phyloP scores from a whole-genome alignment of 371 early-diverging fungal species.

The Mucor mucedo region DNA sequence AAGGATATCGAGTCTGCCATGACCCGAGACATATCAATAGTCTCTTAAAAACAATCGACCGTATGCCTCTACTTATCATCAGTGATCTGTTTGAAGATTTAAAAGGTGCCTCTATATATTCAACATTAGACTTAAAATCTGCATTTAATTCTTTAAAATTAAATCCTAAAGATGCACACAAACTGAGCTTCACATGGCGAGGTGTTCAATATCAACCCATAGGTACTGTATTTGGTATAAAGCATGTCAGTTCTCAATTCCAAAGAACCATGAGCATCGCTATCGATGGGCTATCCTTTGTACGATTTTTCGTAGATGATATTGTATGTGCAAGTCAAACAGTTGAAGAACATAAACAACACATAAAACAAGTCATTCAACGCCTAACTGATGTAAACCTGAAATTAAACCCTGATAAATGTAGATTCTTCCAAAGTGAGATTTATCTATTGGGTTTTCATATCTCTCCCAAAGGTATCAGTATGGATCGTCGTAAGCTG shows the following conservation, averaged over 20 bases:
- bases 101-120: conserved; percentile 8
- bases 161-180: conserved; percentile 1
- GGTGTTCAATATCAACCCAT: conserved; percentile 6
- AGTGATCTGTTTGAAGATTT: conserved; percentile 22
- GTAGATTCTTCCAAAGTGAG: conserved; percentile 5
- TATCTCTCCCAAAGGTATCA: conserved; percentile 15
- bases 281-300: conserved; percentile 6
- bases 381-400: conserved; percentile 23
- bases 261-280: conserved; percentile 8
- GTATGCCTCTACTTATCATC: conserved; percentile 14
- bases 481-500: conserved; percentile 20
- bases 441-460: conserved; percentile 24
- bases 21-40: conserved; percentile 19
- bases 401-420: conserved; percentile 26
- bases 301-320: conserved; percentile 18
- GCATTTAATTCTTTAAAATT: conserved; percentile 19
- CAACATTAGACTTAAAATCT: conserved; percentile 17
- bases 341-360: conserved; percentile 11
- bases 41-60: conserved; percentile 7
- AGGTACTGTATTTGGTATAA: conserved; percentile 11
- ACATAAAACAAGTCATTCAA: conserved; percentile 12
- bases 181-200: conserved; percentile 12
- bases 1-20: conserved; percentile 14
- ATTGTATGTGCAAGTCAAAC: conserved; percentile 4
- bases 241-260: background rate